A percentile compares a stretch with the other conserved stretches of the same genome.
Conservation (phyloP, 2,329 filamentous ascomycete species). For the Ophiosphaerella herpotricha region DNA sequence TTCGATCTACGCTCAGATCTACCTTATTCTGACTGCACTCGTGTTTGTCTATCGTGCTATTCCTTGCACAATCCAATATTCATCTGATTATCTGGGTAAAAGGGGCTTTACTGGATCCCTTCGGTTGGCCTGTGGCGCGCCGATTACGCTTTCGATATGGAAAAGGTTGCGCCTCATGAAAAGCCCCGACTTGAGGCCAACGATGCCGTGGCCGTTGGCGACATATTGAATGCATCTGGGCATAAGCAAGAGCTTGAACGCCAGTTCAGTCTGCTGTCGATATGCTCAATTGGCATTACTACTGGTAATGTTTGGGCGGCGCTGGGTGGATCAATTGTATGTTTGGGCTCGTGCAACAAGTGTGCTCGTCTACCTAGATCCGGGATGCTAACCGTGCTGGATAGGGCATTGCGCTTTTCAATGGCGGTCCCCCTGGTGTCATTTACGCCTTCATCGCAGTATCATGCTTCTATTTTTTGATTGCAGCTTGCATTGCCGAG, state of each 20-base stretch:
- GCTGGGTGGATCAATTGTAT: slow-evolving; percentile 54
- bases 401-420: slow-evolving; percentile 49
- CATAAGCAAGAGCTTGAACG: slow-evolving; percentile 58
- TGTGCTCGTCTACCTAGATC: not conserved
- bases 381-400: not conserved
- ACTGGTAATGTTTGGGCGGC: slow-evolving; percentile 52
- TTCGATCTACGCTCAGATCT: slow-evolving; percentile 11
- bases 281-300: slow-evolving; percentile 53
- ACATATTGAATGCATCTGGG: slow-evolving; percentile 55
- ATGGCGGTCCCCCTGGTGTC: slow-evolving; percentile 53
- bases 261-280: slow-evolving; percentile 54
- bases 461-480: slow-evolving; percentile 57
- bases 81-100: not conserved
- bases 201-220: slow-evolving; percentile 28
- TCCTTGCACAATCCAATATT: not conserved
- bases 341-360: slow-evolving; percentile 7
- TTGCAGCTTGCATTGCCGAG: slow-evolving; percentile 58
- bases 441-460: slow-evolving; percentile 56
- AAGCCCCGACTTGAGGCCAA: slow-evolving; percentile 18
- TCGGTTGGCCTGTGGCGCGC: not conserved
- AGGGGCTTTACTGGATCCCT: not conserved
- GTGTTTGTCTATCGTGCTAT: no score
- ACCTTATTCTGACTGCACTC: not conserved
- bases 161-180: slow-evolving; percentile 14
- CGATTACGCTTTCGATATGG: slow-evolving; percentile 3